Evolutionary conservation across 768 basidiomycete species (phyloP).

Genomic region (Galerina marginata): DNA sequence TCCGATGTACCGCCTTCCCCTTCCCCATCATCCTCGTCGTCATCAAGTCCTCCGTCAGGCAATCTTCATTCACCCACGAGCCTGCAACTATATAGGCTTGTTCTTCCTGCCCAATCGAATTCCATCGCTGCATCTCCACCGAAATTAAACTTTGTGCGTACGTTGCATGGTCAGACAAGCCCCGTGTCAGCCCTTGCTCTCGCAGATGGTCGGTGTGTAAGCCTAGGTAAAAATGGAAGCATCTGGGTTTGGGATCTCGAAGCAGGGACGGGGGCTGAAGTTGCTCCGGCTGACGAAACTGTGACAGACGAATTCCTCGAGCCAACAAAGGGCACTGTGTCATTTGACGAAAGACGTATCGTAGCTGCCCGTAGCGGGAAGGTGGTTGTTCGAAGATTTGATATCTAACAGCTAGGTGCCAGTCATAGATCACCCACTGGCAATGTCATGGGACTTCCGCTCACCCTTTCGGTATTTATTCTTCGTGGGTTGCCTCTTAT

Average conservation of each 20-base stretch:
- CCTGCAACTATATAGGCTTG: constrained; percentile 78
- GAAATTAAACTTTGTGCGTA: constrained; percentile 74
- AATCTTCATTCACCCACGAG: constrained; percentile 47
- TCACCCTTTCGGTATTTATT: constrained; percentile 4
- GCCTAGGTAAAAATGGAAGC: constrained; percentile 70
- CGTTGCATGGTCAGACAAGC: constrained; percentile 70
- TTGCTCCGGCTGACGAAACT: constrained; percentile 35
- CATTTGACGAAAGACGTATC: constrained; percentile 79
- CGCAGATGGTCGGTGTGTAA: constrained; percentile 84
- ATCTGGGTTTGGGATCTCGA: constrained; percentile 92
- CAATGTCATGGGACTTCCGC: constrained; percentile 12
- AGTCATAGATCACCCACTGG: background rate
- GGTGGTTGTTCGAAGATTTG: constrained; percentile 60
- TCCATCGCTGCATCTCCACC: constrained; percentile 59
- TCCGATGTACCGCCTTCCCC: constrained; percentile 20
- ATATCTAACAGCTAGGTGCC: constrained; percentile 42
- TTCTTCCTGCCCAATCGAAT: constrained; percentile 53
- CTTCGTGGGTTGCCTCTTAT: constrained; percentile 13
- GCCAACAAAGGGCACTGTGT: constrained; percentile 50
- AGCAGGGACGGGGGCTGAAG: constrained; percentile 52
- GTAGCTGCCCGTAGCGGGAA: constrained; percentile 52
- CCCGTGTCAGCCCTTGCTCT: constrained; percentile 71
- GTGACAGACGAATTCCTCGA: constrained; percentile 21
- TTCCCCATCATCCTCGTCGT: constrained; percentile 28
- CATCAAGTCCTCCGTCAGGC: constrained; percentile 26